Conservation (phyloP, 2,329 filamentous ascomycete species). For the Cladobotryum mycophilum region DNA sequence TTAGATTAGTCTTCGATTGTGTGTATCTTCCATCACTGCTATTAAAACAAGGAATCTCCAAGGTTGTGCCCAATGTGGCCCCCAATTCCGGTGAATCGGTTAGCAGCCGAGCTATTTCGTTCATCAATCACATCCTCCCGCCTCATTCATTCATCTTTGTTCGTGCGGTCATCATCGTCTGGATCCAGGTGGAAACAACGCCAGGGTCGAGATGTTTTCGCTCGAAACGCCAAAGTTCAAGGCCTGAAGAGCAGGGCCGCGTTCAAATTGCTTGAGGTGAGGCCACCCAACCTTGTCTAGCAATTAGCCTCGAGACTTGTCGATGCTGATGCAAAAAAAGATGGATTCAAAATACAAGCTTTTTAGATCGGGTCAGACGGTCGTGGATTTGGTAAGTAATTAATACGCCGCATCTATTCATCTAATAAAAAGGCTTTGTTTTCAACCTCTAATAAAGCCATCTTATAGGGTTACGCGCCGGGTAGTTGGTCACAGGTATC, state of each 20-base stretch:
- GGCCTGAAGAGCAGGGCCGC: constrained; percentile 85
- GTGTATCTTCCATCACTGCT: too few relatives aligned
- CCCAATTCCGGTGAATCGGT: not conserved
- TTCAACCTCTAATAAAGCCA: not conserved
- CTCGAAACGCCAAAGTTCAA: constrained; percentile 68
- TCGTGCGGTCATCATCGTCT: constrained; percentile 36
- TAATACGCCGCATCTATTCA: too few relatives aligned
- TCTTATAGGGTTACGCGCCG: constrained; percentile 67
- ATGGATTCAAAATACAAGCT: constrained; percentile 74
- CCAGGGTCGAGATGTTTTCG: constrained; percentile 66
- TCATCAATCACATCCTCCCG: not conserved
- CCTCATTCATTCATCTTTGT: not conserved
- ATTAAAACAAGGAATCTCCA: too few relatives aligned
- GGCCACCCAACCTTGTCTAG: not conserved
- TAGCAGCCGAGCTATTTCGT: not conserved
- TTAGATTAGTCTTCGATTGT: too few relatives aligned
- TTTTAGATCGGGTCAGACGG: constrained; percentile 73
- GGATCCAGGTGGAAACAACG: constrained; percentile 78
- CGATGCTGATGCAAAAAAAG: constrained; percentile 1
- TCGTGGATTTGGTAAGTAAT: constrained; percentile 72
- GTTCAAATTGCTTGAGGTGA: constrained; percentile 83
- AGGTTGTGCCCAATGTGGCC: not conserved
- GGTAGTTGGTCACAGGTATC: constrained; percentile 64
- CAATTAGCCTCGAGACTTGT: not conserved
- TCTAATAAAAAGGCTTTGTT: not conserved